Base-by-base conservation (phyloP, 1,139 yeast genomes). In the Wickerhamiella pararugosa region DNA sequence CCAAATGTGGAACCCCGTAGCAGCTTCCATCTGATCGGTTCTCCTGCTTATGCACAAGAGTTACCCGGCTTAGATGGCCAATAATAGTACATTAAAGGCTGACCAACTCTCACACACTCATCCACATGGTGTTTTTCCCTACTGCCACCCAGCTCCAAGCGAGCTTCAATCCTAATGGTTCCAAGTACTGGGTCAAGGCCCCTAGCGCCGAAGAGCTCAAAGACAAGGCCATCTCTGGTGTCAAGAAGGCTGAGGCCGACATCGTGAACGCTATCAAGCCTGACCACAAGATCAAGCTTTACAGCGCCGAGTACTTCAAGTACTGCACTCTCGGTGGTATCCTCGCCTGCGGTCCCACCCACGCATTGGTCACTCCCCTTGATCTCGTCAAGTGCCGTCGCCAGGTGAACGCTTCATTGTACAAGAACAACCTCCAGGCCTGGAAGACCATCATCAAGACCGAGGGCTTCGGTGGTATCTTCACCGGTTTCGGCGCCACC, bases 291-390 rank as follows among this genome's bases (percentile, higher is more conserved):
- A 71, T 73, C 47, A 59, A 61, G 46, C 61, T 76, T 32, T 75
- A 68, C 54, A 64, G 79, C 1, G 65, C 66, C 5, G 74, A 77
- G 53, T 80, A 76, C 57, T 80, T 69, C 57, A 67, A 71, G 11
- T 75, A 86, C 5, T 80, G 90, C 57, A 75, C 84, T 2, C 44
- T 78, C 9, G 93, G 92, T n/a, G 92, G 92, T 43, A 65, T 77
- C 29, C 51, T 64, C 28, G 92, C 92, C 0, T 81, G 92, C 66
- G 92, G 90, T 3, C 90, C 92, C 7, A 80, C 92, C 1, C 93
- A 81, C 58, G 71, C 86, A 0, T 69, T 76, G 0, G 83, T 81
- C 10, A 76, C 90, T 1, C 92, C 92, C 0, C 65, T 81, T 45
- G 93, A 81, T 60, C 64, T 81, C 47, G 83, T 81, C 50, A 81